These are phyloP conservation scores for Syzygium jambos DNA, from an alignment of 345 rosid genomes.

Conservation along the genomic window DNA sequence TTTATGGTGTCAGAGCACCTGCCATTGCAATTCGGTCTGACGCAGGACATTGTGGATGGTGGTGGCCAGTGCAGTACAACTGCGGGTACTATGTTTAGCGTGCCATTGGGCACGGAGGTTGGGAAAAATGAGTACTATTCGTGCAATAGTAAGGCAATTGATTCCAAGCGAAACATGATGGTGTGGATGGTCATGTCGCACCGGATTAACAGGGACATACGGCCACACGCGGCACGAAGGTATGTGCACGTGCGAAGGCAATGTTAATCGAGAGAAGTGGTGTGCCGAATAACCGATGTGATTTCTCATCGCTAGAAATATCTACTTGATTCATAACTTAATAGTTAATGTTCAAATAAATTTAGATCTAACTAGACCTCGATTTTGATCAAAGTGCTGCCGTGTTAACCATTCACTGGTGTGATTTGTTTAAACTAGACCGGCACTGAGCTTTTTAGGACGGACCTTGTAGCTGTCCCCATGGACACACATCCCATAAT, in stretches of 20 bases:
- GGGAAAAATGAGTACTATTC: not conserved
- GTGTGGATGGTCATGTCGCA: too few species aligned
- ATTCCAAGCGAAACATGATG: not conserved
- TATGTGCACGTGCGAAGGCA: not conserved
- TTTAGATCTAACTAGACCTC: not conserved
- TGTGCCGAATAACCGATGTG: not conserved
- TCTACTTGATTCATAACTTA: not conserved
- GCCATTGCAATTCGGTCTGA: too few species aligned
- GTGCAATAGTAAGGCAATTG: not conserved
- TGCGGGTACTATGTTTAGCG: too few species aligned
- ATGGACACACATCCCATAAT: not conserved
- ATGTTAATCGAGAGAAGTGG: not conserved
- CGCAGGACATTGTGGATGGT: too few species aligned
- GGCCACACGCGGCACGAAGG: not conserved
- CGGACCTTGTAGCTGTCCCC: not conserved
- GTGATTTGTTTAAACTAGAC: not conserved
- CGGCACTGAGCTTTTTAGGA: not conserved
- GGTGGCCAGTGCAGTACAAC: too few species aligned
- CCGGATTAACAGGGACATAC: too few species aligned
- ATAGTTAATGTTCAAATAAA: not conserved
- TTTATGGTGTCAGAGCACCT: too few species aligned
- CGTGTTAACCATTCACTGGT: not conserved
- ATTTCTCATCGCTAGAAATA: too few species aligned
- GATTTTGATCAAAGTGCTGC: not conserved
- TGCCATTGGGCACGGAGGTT: too few species aligned